Evolutionary conservation across 169 alveolate genomes (phyloP), one percentile per base, ranked within the genome.

Genomic region (Cryptosporidium parvum): DNA sequence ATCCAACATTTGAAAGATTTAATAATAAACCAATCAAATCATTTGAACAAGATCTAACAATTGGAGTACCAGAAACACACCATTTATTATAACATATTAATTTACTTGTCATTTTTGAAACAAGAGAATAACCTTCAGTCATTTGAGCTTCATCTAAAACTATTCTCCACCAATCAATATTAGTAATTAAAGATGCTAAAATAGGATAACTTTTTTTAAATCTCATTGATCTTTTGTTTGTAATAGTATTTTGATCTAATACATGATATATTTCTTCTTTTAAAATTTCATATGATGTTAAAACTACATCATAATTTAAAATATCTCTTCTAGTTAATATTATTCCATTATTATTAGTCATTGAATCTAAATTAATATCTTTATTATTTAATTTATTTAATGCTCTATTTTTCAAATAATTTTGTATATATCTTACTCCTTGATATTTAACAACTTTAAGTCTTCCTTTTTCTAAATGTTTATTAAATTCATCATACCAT

Each of bases 21-120:
- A 72, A 45, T 39, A 92, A 68, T 52, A 92, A 84, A 26, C 93
- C 93, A n/a, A 87, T 86, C 42, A 92, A 75, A 52, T 92, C 94
- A 26, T 84, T 91, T 9, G 93, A 85, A 31, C 87, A 69, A n/a
- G 86, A 93, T 84, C 85, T 85, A 8, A 91, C 75, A 44, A 92
- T 84, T 37, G 94, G 94, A 52, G 94, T 92, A 3, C 94, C 94
- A 21, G 93, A 62, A 44, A 92, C 93, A 37, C 94, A 92, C 94
- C 94, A 92, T 26, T 93, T 92, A 44, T 67, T 61, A 3, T 31
- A 44, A 14, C 86, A 69, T 10, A 14, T 31, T 51, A 85, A 68
- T 62, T 58, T 69, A 4, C 69, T 68, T 23, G 86, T 71, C 92
- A 85, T 85, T 58, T 71, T 65, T 6, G 92, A 71, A 5, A 68